These are phyloP conservation scores for Heliamphora exappendiculata DNA, from an alignment of 148 eudicot species.

Conservation along the genomic window DNA sequence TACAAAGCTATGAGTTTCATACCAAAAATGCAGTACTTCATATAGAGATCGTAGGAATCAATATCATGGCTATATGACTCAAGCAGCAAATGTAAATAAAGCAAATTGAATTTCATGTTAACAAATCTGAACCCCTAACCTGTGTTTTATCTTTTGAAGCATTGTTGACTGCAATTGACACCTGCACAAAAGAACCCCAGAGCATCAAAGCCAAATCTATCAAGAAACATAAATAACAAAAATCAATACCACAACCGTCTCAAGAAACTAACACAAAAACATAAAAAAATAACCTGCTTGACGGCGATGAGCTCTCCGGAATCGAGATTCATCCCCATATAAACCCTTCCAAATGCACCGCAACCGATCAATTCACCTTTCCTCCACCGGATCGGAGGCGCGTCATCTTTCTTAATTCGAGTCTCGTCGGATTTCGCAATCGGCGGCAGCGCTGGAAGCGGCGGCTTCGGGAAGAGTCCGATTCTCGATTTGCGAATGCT, in stretches of 20 bases:
- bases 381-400: constrained; percentile 63
- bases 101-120: neutral
- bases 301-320: constrained; percentile 91
- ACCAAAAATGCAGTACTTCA: constrained; percentile 18
- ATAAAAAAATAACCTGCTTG: constrained; percentile 57
- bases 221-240: neutral
- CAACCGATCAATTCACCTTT: constrained; percentile 87
- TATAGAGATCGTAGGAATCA: neutral
- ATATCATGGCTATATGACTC: neutral
- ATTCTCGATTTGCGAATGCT: constrained; percentile 70
- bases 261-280: neutral
- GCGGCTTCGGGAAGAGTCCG: constrained; percentile 42
- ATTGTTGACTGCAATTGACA: constrained; percentile 58
- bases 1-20: constrained; percentile 5
- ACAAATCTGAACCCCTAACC: constrained; percentile 23
- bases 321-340: constrained; percentile 96
- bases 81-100: neutral
- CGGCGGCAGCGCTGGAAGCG: constrained; percentile 26
- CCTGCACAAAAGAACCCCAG: constrained; percentile 27
- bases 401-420: constrained; percentile 28
- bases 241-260: neutral
- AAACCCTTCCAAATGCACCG: constrained; percentile 92
- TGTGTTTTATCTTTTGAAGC: constrained; percentile 80
- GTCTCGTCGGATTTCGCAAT: constrained; percentile 6
- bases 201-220: constrained; percentile 5